These are phyloP conservation scores for Dillenia turbinata DNA, from an alignment of 164 flowering plant genomes.

Conservation along the genomic window DNA sequence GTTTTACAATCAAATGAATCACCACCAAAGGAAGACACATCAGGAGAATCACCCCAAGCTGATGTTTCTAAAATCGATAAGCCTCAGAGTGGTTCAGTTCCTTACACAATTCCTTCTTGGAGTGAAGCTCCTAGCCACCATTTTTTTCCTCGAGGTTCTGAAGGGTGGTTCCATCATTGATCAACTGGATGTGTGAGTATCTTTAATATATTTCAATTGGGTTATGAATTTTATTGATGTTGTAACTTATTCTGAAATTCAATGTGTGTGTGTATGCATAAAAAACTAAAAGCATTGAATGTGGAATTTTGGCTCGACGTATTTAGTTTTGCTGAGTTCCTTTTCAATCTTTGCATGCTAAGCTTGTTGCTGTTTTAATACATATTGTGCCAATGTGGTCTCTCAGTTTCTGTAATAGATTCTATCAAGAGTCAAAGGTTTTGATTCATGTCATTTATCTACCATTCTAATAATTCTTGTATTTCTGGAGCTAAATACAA, in stretches of 20 bases:
- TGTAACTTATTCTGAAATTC: background rate
- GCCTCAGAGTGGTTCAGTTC: constrained; percentile 26
- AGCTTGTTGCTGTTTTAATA: background rate
- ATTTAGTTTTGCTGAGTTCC: no score
- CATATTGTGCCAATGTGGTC: no score
- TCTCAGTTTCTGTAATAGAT: no score
- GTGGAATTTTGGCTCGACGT: no score
- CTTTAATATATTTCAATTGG: background rate
- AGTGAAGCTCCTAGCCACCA: constrained; percentile 62
- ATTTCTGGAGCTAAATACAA: no score
- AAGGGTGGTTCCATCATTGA: constrained; percentile 81
- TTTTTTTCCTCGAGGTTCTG: constrained; percentile 65
- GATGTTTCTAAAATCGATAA: constrained; percentile 1
- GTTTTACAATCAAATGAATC: background rate
- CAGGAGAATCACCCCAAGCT: constrained; percentile 3
- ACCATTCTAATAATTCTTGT: no score
- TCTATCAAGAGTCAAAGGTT: no score
- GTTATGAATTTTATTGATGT: background rate
- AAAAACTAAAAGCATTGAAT: no score
- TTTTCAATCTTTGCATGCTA: no score
- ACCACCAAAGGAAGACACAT: background rate
- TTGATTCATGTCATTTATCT: no score
- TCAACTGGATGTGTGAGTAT: constrained; percentile 59
- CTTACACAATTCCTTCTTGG: constrained; percentile 88
- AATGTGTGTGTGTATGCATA: no score